Evolutionary conservation across 2,329 filamentous ascomycete genomes (phyloP).

Genomic region (Ophioceras dolichostomum): DNA sequence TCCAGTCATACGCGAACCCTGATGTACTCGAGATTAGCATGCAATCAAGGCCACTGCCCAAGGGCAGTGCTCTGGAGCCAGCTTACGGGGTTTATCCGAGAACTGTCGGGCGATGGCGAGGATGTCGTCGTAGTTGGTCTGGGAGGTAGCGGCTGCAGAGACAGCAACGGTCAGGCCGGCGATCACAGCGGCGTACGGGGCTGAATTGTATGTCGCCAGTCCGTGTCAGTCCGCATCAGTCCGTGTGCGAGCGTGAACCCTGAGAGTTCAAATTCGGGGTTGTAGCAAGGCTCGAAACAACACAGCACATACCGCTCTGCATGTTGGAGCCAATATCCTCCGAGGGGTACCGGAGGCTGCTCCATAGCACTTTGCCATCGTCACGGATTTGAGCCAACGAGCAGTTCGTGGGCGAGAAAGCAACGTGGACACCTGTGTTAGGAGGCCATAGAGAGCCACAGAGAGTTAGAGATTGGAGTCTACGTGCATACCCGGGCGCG

Average conservation of each 20-base stretch:
- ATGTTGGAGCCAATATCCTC: constrained; percentile 34
- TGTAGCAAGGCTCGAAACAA: background rate
- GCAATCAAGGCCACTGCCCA: too few relatives aligned
- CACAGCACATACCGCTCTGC: constrained; percentile 32
- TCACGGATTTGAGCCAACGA: constrained; percentile 47
- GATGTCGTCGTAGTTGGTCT: constrained; percentile 55
- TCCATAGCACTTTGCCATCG: constrained; percentile 48
- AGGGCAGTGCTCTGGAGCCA: constrained; percentile 12
- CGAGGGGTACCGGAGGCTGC: constrained; percentile 35
- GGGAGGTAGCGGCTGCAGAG: constrained; percentile 30
- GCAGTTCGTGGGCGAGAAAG: constrained; percentile 46
- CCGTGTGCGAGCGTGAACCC: constrained; percentile 6
- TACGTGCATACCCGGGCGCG: too few relatives aligned
- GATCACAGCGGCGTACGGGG: constrained; percentile 43
- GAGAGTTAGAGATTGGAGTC: too few relatives aligned
- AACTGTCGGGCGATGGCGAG: constrained; percentile 52
- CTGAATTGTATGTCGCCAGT: too few relatives aligned
- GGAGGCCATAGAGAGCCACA: constrained; percentile 8
- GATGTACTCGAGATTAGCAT: constrained; percentile 22
- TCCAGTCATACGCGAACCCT: constrained; percentile 51
- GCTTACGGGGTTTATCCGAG: constrained; percentile 21
- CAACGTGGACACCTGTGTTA: constrained; percentile 40
- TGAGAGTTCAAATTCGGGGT: constrained; percentile 3
- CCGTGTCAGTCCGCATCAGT: too few relatives aligned
- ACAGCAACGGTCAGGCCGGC: constrained; percentile 46